Evolutionary conservation across 1,139 yeast species (phyloP).

Genomic region (Debaryomycetaceae sp.): DNA sequence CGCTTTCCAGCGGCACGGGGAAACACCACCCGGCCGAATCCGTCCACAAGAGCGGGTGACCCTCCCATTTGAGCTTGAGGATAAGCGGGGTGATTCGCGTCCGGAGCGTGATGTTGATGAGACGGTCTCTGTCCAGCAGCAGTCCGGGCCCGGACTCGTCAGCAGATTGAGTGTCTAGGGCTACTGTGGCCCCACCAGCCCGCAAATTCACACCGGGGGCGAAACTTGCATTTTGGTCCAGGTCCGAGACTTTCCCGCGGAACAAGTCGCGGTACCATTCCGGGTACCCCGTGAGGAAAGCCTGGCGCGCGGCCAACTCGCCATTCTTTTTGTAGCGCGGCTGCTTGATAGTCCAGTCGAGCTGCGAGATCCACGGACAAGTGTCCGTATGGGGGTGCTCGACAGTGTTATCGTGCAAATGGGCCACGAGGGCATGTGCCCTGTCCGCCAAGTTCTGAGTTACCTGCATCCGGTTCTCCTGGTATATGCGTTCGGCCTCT

Average conservation of each 20-base stretch:
- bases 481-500: slow-evolving; percentile 60
- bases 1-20: slow-evolving; percentile 35
- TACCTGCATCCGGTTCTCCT: slow-evolving; percentile 45
- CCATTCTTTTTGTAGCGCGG: slow-evolving; percentile 60
- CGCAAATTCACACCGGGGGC: slow-evolving; percentile 18
- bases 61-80: slow-evolving; percentile 77
- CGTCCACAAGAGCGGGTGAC: slow-evolving; percentile 72
- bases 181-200: too few species aligned
- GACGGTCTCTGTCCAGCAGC: slow-evolving; percentile 14
- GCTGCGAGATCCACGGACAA: slow-evolving; percentile 86
- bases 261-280: slow-evolving; percentile 82
- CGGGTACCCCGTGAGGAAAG: slow-evolving; percentile 80
- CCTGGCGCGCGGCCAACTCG: slow-evolving; percentile 63
- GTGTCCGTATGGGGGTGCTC: slow-evolving; percentile 19
- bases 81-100: slow-evolving; percentile 71
- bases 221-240: slow-evolving; percentile 15
- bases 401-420: slow-evolving; percentile 13
- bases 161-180: too few species aligned
- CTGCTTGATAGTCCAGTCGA: slow-evolving; percentile 74
- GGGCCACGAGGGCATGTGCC: slow-evolving; percentile 47
- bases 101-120: slow-evolving; percentile 55
- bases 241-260: slow-evolving; percentile 11
- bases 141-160: too few species aligned
- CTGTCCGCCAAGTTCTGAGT: slow-evolving; percentile 47
- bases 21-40: slow-evolving; percentile 85